Percentiles rank a stretch among this genome's conserved stretches.
Evolutionary conservation across 2,329 filamentous ascomycete species (phyloP).

Genomic region (Apiospora aurea): DNA sequence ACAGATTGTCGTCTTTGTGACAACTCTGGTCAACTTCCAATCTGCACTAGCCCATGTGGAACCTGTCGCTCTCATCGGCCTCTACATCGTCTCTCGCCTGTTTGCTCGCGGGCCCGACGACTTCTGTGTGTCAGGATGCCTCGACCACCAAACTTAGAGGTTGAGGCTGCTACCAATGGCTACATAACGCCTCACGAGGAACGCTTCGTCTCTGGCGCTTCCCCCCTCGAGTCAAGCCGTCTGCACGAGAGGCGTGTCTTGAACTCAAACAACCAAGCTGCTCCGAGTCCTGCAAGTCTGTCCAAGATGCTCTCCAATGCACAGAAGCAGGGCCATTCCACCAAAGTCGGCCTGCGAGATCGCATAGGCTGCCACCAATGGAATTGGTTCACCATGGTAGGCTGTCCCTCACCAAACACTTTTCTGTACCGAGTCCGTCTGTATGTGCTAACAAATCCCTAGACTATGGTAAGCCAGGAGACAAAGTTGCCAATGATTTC

Average conservation of each 20-base stretch:
- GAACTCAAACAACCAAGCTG: constrained; percentile 28
- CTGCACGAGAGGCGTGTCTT: constrained; percentile 31
- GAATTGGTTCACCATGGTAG: constrained; percentile 77
- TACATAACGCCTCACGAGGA: constrained; percentile 40
- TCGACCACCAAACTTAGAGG: constrained; percentile 32
- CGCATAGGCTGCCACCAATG: constrained; percentile 65
- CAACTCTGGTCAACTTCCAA: constrained; percentile 60
- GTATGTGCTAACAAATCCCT: not conserved
- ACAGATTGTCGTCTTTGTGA: constrained; percentile 60
- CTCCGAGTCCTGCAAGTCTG: constrained; percentile 37
- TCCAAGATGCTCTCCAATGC: constrained; percentile 45
- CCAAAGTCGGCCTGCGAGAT: constrained; percentile 55
- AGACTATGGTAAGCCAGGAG: constrained; percentile 43
- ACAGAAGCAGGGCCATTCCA: constrained; percentile 35
- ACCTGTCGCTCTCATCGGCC: constrained; percentile 51
- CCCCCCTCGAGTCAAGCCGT: constrained; percentile 28
- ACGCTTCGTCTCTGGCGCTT: constrained; percentile 31
- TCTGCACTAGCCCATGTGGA: constrained; percentile 58
- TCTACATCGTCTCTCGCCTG: constrained; percentile 58
- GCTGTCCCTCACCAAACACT: constrained; percentile 3
- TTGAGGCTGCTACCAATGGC: constrained; percentile 35
- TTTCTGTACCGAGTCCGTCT: not conserved
- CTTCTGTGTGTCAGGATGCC: constrained; percentile 46
- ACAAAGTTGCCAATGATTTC: not conserved
- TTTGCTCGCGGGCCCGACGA: constrained; percentile 56